Base-by-base conservation (phyloP, 768 basidiomycete genomes). In the Gyrodon lividus region DNA sequence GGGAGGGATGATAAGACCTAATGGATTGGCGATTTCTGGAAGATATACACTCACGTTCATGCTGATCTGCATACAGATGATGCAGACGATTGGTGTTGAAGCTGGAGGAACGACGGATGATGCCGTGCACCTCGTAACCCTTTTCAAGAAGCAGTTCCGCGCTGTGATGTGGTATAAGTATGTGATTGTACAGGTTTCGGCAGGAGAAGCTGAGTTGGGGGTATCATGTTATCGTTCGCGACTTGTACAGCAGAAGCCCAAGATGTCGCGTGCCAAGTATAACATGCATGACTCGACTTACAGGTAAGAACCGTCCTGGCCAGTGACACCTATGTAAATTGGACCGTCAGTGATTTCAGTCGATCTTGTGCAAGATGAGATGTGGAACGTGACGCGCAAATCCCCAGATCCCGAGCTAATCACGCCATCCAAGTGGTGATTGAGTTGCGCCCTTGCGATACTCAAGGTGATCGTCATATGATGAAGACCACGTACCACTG, bases 81-180 rank as follows among this genome's bases (percentile, higher is more conserved):
- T 96, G 88, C 63, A 98, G 76, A 64, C 95, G 87, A 61, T 89
- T 89, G 49, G 95, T 98, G 73, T 98, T 98, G 84, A 98, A 98
- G 62, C 90, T 94, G 19, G 96, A 98, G 28, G 94, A 97, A 51
- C 95, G 89, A 60, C 95, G 89, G 62, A 98, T 97, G 74, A 97
- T 94, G 37, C 90, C 93, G 61, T 96, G 93, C 4, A 96, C 93
- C 56, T 92, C 80, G 66, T 96, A 96, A 17, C 93, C 93, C 68
- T 95, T 94, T 46, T 77, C 77, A 48, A 96, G 72, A 54, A 96
- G 75, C 22, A 95, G 74, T 68, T 95, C 92, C 20, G 90, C 87
- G 45, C 92, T 92, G 55, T 45, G 51, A 6, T 8, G 55, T 31
- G 24, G 34, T 39, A 38, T 57, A 43, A 59, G 33, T 34, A 28